Conservation (phyloP, 139 green algal species). For the Chlorella sp. region DNA sequence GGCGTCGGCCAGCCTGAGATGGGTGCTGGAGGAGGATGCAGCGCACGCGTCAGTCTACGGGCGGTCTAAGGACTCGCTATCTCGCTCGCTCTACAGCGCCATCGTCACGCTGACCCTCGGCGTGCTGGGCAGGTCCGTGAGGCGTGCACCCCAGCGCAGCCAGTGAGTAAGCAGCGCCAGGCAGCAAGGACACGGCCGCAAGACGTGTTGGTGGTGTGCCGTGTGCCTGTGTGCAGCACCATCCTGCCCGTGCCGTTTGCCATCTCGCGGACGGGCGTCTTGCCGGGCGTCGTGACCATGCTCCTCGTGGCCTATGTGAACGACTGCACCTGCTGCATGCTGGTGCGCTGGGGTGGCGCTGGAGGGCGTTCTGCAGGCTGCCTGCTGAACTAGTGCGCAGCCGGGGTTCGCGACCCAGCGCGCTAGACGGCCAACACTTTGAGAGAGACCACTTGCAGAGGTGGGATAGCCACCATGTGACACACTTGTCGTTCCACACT, state of each 20-base stretch:
- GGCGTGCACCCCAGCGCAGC: too few species aligned
- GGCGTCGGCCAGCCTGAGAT: too few species aligned
- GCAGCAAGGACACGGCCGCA: too few species aligned
- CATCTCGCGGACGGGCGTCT: slow-evolving; percentile 57
- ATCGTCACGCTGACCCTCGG: slow-evolving; percentile 30
- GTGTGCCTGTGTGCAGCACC: slow-evolving; percentile 30
- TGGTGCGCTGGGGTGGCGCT: not conserved
- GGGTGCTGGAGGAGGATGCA: slow-evolving; percentile 18
- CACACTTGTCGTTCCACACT: too few species aligned
- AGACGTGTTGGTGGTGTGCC: too few species aligned
- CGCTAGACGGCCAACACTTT: too few species aligned
- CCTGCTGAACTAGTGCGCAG: not conserved
- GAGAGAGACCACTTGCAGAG: too few species aligned
- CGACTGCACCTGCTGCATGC: slow-evolving; percentile 41
- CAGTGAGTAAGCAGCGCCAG: too few species aligned
- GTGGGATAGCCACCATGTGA: too few species aligned
- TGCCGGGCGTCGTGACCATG: slow-evolving; percentile 47
- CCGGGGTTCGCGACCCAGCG: too few species aligned
- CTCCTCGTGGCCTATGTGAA: slow-evolving; percentile 55
- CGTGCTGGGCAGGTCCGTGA: slow-evolving; percentile 33
- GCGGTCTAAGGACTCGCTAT: not conserved
- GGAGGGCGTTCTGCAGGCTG: not conserved
- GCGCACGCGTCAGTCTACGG: slow-evolving; percentile 9
- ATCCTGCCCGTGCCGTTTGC: slow-evolving; percentile 72
- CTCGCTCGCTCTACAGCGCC: slow-evolving; percentile 21